Evolutionary conservation across 805 yeast genomes (phyloP), one percentile per base, ranked within the genome.

Genomic region (Yueomyces sp.): DNA sequence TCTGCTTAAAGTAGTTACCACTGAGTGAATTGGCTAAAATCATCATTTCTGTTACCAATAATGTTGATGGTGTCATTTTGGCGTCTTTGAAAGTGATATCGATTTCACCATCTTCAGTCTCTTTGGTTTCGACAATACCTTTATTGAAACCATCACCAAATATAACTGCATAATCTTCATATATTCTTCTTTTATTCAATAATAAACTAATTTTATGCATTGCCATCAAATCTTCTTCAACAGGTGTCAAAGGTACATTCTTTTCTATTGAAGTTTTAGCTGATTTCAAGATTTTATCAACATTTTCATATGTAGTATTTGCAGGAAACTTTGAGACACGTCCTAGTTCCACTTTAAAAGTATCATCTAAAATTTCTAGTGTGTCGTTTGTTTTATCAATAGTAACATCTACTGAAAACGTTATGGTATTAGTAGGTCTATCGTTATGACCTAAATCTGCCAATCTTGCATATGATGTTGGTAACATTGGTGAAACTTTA

Each of bases 21-120:
- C 77, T 68, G 3, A 79, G 62, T n/a, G 70, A 64, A 56, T 86
- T 87, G 1, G 92, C 86, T 39, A 75, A 63, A 28, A 88, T 72
- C 98, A 90, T 90, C 41, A 83, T 59, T 56, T 90, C 94, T 1
- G 90, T 72, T 2, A 90, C 96, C 28, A 90, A 65, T 2, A 67
- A 53, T 37, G 75, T 77, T 0, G 95, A 78, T 34, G 67, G 63
- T 0, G 77, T 56, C 19, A 56, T 55, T n/a, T 29, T 36, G 32
- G 53, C 55, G 33, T 57, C 54, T 26, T 49, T 52, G 38, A 62
- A 54, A 2, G 44, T 38, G 2, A 63, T 47, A 4, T 31, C 6
- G 3, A 37, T 43, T 7, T 33, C 7, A 1, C 42, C 44, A 8
- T 45, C 38, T 5, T 46, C 44, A 19, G 44, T 53, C 1, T 52